Percentiles rank a stretch among this genome's conserved stretches.
These are phyloP conservation scores for Eucalyptus albens DNA, from an alignment of 345 rosid genomes.

Conservation along the genomic window DNA sequence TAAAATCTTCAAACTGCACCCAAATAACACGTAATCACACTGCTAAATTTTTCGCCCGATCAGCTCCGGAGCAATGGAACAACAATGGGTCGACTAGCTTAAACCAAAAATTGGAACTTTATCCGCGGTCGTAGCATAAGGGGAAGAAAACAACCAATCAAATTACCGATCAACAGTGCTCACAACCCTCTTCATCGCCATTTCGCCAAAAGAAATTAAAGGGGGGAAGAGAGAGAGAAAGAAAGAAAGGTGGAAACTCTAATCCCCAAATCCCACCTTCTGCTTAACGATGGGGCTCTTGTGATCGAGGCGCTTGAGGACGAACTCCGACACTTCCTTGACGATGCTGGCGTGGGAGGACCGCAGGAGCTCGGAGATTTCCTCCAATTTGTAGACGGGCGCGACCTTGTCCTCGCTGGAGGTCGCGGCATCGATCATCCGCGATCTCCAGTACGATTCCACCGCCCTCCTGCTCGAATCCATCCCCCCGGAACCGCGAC, in stretches of 20 bases:
- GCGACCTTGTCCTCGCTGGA: constrained; percentile 87
- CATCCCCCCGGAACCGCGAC: constrained; percentile 19
- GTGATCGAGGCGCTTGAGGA: constrained; percentile 83
- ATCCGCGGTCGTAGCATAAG: background rate
- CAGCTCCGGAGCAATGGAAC: background rate
- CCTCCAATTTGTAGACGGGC: constrained; percentile 96
- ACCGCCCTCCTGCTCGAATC: constrained; percentile 99
- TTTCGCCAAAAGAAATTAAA: background rate
- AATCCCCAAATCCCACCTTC: constrained; percentile 34
- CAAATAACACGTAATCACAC: background rate
- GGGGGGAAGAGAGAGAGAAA: background rate
- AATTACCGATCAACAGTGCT: background rate
- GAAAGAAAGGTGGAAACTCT: background rate
- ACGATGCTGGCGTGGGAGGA: constrained; percentile 78
- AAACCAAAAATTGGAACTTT: background rate
- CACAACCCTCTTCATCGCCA: background rate
- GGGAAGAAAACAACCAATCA: background rate
- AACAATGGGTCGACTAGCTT: background rate
- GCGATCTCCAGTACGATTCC: constrained; percentile 97
- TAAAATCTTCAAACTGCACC: background rate
- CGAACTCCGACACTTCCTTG: constrained; percentile 78
- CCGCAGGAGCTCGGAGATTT: constrained; percentile 82
- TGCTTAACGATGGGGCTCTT: constrained; percentile 91
- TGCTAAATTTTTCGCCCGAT: background rate
- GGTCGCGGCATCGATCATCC: constrained; percentile 84